Evolutionary conservation across 2,329 filamentous ascomycete species (phyloP).

Genomic region (Alternaria incomplexa): DNA sequence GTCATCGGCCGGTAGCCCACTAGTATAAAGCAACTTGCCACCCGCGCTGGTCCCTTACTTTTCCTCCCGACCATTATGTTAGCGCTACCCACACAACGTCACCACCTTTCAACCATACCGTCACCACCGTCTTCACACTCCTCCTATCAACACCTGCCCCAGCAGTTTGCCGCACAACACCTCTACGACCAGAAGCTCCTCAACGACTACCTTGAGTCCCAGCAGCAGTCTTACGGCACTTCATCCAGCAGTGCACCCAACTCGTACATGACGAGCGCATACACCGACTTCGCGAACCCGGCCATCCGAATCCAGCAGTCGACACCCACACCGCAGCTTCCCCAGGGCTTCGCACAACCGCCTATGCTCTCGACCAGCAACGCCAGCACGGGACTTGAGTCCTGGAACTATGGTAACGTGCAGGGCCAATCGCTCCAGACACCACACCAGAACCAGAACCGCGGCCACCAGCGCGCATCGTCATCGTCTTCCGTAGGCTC

Average conservation of each 20-base stretch:
- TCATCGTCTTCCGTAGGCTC: constrained; percentile 50
- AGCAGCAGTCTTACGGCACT: constrained; percentile 37
- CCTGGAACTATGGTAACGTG: constrained; percentile 44
- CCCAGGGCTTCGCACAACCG: constrained; percentile 35
- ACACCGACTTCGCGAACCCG: constrained; percentile 44
- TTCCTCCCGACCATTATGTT: constrained; percentile 44
- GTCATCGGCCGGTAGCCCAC: constrained; percentile 35
- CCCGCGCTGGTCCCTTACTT: constrained; percentile 41
- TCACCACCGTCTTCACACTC: constrained; percentile 41
- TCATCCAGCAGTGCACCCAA: constrained; percentile 21
- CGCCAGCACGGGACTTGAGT: constrained; percentile 33
- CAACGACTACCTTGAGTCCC: constrained; percentile 47
- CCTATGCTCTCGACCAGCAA: constrained; percentile 39
- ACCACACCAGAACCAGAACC: constrained; percentile 34
- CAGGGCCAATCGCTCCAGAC: constrained; percentile 44
- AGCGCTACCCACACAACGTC: constrained; percentile 47
- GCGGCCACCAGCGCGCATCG: constrained; percentile 47
- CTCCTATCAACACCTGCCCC: constrained; percentile 37
- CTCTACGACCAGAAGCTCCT: constrained; percentile 44
- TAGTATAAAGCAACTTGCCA: constrained; percentile 49
- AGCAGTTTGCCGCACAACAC: constrained; percentile 31
- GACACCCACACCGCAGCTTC: constrained; percentile 46
- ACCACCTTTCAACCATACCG: constrained; percentile 40
- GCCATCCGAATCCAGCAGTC: constrained; percentile 51
- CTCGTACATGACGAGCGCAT: constrained; percentile 44